Base-by-base conservation (phyloP, 148 eudicot species). In the Cornus florida region DNA sequence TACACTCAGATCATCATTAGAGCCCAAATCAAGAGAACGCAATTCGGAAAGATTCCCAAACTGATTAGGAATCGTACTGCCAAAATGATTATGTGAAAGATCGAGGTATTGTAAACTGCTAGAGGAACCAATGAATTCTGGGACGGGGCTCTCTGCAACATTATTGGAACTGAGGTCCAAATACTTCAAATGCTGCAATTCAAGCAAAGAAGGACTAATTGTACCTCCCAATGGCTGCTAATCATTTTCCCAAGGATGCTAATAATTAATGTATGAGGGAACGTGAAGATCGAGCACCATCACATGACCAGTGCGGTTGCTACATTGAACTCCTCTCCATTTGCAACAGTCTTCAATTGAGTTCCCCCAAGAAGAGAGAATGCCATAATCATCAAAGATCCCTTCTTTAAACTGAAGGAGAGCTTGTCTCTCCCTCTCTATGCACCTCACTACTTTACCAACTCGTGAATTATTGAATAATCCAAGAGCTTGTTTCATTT, bases 361-460 rank as follows among this genome's bases (percentile, higher is more conserved):
- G 28, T 28, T 28, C 28, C 66, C 67, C 80, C 80, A 69, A 69
- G 80, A 77, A 69, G 60, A 50, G 67, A 77, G 80, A 41, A 35
- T 23, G 4, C 73, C 48, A 39, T 9, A 14, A 5, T 71, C 79
- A 53, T 84, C 81, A 13, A 70, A 31, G 4, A 81, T 64, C 38
- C 76, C 75, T 10, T 32, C 3, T 71, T 74, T 78, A 67, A 84
- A 70, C 60, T 69, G 39, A 19, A 84, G 78, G 9, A 84, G 82
- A 60, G 84, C 79, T 62, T 69, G 39, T 38, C 82, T 59, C 74
- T 84, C 83, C 17, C 23, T 78, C 0, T 41, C 62, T 0, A 72
- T 62, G 79, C 86, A 84, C 28, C 28, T 28, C 28, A 28, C 28
- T 28, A 28, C 28, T 28, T 28, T 28, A 28, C 28, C 28, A 28